These are phyloP conservation scores for Melampsora abietis-canadensis DNA, from an alignment of 1,284 basidiomycete species.

Conservation along the genomic window DNA sequence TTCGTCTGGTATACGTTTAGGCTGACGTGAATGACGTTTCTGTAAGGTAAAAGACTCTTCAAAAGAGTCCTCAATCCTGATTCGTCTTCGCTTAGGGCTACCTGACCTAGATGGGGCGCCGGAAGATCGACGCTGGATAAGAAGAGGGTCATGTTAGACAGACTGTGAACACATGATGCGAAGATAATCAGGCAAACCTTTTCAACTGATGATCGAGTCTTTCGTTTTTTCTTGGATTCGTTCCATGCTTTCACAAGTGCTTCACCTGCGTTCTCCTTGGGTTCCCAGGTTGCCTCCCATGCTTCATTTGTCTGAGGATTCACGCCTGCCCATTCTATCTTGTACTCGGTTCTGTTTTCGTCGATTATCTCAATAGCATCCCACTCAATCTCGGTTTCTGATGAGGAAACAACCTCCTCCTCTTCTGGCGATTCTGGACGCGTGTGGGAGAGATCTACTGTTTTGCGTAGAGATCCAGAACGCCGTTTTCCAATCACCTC, in stretches of 20 bases:
- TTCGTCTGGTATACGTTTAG: not conserved
- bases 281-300: slow-evolving; percentile 23
- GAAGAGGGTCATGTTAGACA: not conserved
- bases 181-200: not conserved
- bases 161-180: not conserved
- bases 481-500: too few species aligned
- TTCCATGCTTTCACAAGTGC: slow-evolving; percentile 11
- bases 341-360: slow-evolving; percentile 3
- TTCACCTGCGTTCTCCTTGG: slow-evolving; percentile 1
- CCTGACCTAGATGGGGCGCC: not conserved
- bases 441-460: not conserved
- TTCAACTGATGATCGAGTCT: slow-evolving; percentile 3
- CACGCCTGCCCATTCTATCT: slow-evolving; percentile 21
- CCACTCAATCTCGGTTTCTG: slow-evolving; percentile 4
- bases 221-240: slow-evolving; percentile 12
- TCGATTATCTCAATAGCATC: slow-evolving; percentile 18
- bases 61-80: not conserved
- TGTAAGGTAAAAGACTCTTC: not conserved
- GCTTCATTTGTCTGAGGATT: slow-evolving; percentile 14
- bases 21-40: not conserved
- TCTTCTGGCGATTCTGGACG: slow-evolving; percentile 1
- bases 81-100: not conserved
- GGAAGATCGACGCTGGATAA: not conserved
- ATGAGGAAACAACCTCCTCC: not conserved
- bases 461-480: too few species aligned